These are phyloP conservation scores for Abrus precatorius DNA, from an alignment of 306 rosid species.

Conservation along the genomic window DNA sequence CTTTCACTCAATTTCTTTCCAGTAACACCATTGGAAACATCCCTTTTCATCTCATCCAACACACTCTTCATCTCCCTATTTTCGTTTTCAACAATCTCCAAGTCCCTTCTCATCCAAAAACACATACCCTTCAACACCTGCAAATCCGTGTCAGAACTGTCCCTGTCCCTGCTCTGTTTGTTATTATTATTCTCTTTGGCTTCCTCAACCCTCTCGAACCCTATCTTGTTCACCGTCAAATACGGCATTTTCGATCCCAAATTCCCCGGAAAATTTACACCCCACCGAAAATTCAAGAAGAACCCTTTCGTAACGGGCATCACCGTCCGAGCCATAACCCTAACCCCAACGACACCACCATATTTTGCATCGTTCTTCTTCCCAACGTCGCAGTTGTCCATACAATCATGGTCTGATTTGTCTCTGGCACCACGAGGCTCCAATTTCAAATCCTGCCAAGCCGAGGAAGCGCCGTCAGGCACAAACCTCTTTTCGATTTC, in stretches of 20 bases:
- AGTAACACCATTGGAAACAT: slow-evolving; percentile 37
- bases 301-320: slow-evolving; percentile 67
- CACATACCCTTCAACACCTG: slow-evolving; percentile 69
- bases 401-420: neutral
- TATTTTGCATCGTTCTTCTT: slow-evolving; percentile 51
- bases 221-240: slow-evolving; percentile 74
- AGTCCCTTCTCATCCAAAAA: slow-evolving; percentile 68
- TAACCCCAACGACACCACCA: slow-evolving; percentile 58
- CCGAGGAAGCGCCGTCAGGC: slow-evolving; percentile 50
- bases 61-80: slow-evolving; percentile 73
- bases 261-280: slow-evolving; percentile 63
- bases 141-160: slow-evolving; percentile 51
- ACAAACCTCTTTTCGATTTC: slow-evolving; percentile 55
- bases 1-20: slow-evolving; percentile 50
- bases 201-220: slow-evolving; percentile 69
- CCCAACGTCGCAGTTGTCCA: neutral
- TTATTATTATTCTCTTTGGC: slow-evolving; percentile 41
- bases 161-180: slow-evolving; percentile 14
- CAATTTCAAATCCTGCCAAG: slow-evolving; percentile 81
- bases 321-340: slow-evolving; percentile 70
- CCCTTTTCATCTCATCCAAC: slow-evolving; percentile 65
- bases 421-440: slow-evolving; percentile 57
- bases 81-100: slow-evolving; percentile 75
- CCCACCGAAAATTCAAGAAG: slow-evolving; percentile 71
- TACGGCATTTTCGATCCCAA: slow-evolving; percentile 61